Evolutionary conservation across 805 yeast genomes (phyloP).

Genomic region (Yamadazyma kitorensis): DNA sequence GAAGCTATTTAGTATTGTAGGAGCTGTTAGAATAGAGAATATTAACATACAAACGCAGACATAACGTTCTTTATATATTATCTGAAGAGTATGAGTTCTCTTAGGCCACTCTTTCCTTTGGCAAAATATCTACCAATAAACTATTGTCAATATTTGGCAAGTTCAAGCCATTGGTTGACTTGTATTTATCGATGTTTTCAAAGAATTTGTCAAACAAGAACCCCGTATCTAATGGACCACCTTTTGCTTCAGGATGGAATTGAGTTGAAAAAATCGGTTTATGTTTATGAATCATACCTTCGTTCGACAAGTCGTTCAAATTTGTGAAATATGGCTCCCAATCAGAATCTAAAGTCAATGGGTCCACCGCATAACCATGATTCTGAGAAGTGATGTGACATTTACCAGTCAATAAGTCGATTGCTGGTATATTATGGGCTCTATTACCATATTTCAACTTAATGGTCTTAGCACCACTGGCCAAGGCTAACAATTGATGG

Average conservation of each 20-base stretch:
- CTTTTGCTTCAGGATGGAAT: conserved; percentile 99
- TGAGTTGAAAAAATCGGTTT: conserved; percentile 95
- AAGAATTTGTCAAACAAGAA: conserved; percentile 90
- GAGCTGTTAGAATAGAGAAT: no score
- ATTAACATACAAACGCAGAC: no score
- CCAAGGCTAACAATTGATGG: conserved; percentile 93
- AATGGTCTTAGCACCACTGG: conserved; percentile 88
- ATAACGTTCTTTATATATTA: no score
- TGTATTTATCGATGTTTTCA: conserved; percentile 59
- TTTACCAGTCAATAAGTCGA: conserved; percentile 84
- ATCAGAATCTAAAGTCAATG: conserved; percentile 64
- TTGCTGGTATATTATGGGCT: conserved; percentile 97
- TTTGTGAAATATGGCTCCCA: conserved; percentile 87
- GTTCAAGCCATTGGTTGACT: conserved; percentile 32
- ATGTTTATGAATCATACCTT: conserved; percentile 88
- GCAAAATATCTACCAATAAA: conserved; percentile 59
- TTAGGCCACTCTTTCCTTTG: conserved; percentile 65
- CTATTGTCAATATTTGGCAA: conserved; percentile 45
- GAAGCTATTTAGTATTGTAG: conserved; percentile 16
- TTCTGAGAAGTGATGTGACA: conserved; percentile 98
- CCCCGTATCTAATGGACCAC: conserved; percentile 95
- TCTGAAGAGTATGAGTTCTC: neutral
- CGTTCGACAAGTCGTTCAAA: conserved; percentile 93
- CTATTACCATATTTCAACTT: conserved; percentile 97
- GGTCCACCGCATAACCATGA: conserved; percentile 97